A percentile compares a stretch with the other conserved stretches of the same genome.
phyloP scores from a whole-genome alignment of 2,329 filamentous ascomycete genomes.

The Phyllosticta ampelicida region DNA sequence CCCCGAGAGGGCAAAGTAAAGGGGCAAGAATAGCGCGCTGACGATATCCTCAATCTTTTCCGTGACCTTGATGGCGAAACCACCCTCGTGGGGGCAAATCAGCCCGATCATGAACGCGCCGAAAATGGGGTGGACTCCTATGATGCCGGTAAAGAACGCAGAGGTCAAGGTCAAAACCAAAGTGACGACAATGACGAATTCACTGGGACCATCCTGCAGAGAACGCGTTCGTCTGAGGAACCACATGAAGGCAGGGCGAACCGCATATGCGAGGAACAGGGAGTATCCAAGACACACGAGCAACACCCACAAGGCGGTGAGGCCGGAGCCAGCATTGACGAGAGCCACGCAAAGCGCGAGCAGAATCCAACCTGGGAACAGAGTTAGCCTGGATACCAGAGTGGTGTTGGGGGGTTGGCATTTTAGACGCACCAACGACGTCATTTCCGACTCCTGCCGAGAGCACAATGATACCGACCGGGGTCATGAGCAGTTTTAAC shows the following conservation, averaged over 20 bases:
- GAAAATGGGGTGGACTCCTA: conserved; percentile 91
- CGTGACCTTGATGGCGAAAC: conserved; percentile 81
- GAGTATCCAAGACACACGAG: conserved; percentile 65
- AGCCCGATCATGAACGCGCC: conserved; percentile 82
- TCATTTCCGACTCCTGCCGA: conserved; percentile 91
- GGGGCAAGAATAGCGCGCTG: conserved; percentile 68
- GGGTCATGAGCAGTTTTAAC: conserved; percentile 68
- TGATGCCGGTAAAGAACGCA: conserved; percentile 79
- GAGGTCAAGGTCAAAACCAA: conserved; percentile 68
- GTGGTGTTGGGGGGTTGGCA: neutral
- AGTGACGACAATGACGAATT: conserved; percentile 73
- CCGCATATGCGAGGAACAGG: conserved; percentile 59
- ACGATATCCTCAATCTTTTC: conserved; percentile 94
- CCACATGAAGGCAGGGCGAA: conserved; percentile 67
- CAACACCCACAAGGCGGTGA: conserved; percentile 77
- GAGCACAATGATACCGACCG: conserved; percentile 78
- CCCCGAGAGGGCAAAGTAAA: conserved; percentile 90
- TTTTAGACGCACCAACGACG: conserved; percentile 46
- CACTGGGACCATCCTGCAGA: conserved; percentile 78
- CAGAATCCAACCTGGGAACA: conserved; percentile 59
- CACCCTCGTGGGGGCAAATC: conserved; percentile 81
- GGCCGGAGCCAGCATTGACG: conserved; percentile 73
- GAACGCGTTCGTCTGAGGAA: conserved; percentile 62
- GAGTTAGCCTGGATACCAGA: neutral
- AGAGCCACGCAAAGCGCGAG: conserved; percentile 87